Evolutionary conservation across 768 basidiomycete genomes (phyloP).

Genomic region (Wakefieldia striispora): DNA sequence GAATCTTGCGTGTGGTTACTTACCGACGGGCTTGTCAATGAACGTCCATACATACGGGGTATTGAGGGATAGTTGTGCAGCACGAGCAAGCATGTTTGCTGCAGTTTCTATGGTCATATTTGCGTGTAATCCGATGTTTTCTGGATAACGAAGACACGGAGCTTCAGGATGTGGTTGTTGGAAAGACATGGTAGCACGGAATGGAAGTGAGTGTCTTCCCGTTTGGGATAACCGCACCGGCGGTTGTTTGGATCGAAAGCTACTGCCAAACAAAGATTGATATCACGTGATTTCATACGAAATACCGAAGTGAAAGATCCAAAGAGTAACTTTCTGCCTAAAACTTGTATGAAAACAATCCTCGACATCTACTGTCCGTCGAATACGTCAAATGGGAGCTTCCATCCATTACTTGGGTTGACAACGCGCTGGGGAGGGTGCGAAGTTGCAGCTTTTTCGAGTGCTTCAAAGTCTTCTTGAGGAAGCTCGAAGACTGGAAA

Average conservation of each 20-base stretch:
- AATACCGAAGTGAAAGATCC: too few relatives aligned
- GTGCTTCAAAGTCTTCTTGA: slow-evolving; percentile 37
- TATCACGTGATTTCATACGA: slow-evolving; percentile 8
- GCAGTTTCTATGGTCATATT: slow-evolving; percentile 58
- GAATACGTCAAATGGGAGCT: slow-evolving; percentile 61
- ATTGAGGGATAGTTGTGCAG: slow-evolving; percentile 51
- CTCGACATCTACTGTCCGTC: slow-evolving; percentile 36
- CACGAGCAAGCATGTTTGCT: slow-evolving; percentile 58
- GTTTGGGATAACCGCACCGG: slow-evolving; percentile 9
- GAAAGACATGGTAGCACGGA: slow-evolving; percentile 25
- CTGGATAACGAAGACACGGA: slow-evolving; percentile 70
- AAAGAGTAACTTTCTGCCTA: not conserved
- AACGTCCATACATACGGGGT: slow-evolving; percentile 71
- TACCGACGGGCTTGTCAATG: slow-evolving; percentile 76
- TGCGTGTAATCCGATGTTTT: slow-evolving; percentile 55
- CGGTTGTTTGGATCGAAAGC: slow-evolving; percentile 33
- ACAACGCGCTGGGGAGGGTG: slow-evolving; percentile 55
- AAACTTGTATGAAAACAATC: too few relatives aligned
- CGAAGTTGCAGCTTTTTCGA: slow-evolving; percentile 40
- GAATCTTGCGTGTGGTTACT: slow-evolving; percentile 14
- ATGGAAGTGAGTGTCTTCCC: slow-evolving; percentile 2
- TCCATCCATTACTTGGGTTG: slow-evolving; percentile 62
- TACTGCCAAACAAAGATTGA: slow-evolving; percentile 23
- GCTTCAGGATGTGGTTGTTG: slow-evolving; percentile 56
- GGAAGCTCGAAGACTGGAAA: slow-evolving; percentile 34